phyloP scores from a whole-genome alignment of 192 early-diverging fungal genomes.

The Backusella luteola region DNA sequence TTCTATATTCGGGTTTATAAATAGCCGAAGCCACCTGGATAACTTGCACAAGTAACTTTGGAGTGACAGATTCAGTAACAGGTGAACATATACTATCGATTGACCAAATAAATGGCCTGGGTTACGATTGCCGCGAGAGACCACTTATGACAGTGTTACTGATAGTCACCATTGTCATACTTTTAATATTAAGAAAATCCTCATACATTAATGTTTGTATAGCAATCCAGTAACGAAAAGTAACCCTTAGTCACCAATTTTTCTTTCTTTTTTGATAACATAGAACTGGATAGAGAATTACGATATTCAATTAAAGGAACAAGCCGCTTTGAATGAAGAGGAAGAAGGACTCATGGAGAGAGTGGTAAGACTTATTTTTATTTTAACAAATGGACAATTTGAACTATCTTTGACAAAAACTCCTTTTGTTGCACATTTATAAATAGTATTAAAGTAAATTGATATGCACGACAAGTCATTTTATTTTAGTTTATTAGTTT shows the following conservation, averaged over 20 bases:
- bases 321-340: background rate
- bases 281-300: background rate
- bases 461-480: background rate
- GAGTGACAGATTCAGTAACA: background rate
- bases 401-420: background rate
- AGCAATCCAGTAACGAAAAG: background rate
- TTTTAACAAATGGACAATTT: background rate
- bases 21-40: background rate
- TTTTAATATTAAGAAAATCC: background rate
- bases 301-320: background rate
- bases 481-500: background rate
- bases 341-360: background rate
- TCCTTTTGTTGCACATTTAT: background rate
- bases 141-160: background rate
- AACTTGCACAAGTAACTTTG: background rate
- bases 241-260: background rate
- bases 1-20: background rate
- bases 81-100: background rate
- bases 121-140: background rate
- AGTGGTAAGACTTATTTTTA: background rate
- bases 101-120: background rate
- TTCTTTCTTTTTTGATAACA: background rate
- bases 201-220: conserved; percentile 3
- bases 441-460: background rate
- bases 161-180: background rate